Base-by-base conservation (phyloP, 192 early-diverging fungal genomes). In the Rhizophlyctis rosea region DNA sequence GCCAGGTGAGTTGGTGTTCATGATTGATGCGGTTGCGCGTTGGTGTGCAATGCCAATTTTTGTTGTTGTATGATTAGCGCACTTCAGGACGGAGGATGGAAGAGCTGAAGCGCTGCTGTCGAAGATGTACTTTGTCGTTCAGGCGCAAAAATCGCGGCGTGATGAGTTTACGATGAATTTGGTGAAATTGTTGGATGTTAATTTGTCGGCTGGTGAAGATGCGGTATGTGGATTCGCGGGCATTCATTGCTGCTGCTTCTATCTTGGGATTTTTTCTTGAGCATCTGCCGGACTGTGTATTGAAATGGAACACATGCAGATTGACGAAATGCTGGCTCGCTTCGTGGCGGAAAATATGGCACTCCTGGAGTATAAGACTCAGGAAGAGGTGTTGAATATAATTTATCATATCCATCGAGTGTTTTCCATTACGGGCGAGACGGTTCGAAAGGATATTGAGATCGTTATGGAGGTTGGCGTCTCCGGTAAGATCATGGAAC, bases 321-420 rank as follows among this genome's bases (percentile, higher is more conserved):
- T n/a, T n/a, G n/a, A n/a, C n/a, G n/a, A n/a, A n/a, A n/a, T n/a
- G n/a, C n/a, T 85, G 52, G 75, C 72, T 24, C 76, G 85, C 34
- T 98, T 94, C 77, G 69, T 94, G 3, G 90, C 87, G 0, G 94
- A 96, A 55, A 92, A 87, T 68, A 61, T 96, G 27, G 82, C 93
- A 0, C 76, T 86, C 1, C 70, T 98, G 9, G 83, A 92, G 54
- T 94, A 86, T 67, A 88, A 87, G 65, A 82, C 80, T 14, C 72
- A 83, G 36, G 94, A 93, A 34, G 95, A 98, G 74, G 81, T 94
- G 16, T 63, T 93, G 24, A 76, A 79, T 49, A 79, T 94, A 3
- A 76, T 91, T 13, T 86, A 90, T 70, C 80, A 84, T 51, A 79
- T 88, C 48, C 84, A 88, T 69, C 75, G 90, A 18, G 72, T 89